phyloP scores from a whole-genome alignment of 2,329 filamentous ascomycete genomes.

The Clathrospora elynae region DNA sequence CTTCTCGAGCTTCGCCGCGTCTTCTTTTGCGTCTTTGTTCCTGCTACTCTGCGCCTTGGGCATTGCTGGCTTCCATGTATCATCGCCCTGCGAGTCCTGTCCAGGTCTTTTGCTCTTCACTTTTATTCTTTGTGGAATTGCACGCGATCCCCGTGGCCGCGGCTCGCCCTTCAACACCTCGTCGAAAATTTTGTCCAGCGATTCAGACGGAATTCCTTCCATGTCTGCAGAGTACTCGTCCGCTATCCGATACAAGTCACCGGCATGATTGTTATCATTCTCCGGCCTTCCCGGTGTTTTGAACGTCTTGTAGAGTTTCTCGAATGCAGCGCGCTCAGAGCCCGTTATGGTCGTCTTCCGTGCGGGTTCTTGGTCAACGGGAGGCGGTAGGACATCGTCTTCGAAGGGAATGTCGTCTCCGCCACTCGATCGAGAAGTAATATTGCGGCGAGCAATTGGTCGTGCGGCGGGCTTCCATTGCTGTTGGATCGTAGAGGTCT shows the following conservation, averaged over 20 bases:
- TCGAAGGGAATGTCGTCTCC: conserved; percentile 23
- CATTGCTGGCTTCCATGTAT: neutral
- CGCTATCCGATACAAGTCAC: conserved; percentile 36
- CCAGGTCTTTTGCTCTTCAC: neutral
- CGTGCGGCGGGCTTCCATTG: conserved; percentile 36
- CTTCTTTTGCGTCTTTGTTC: conserved; percentile 6
- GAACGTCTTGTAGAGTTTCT: conserved; percentile 41
- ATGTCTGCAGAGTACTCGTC: conserved; percentile 43
- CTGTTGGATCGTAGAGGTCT: conserved; percentile 68
- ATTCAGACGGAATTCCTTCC: conserved; percentile 22
- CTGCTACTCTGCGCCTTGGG: conserved; percentile 16
- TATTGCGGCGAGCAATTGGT: conserved; percentile 27
- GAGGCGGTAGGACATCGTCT: conserved; percentile 40
- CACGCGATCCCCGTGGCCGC: conserved; percentile 3
- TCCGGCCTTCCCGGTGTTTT: conserved; percentile 27
- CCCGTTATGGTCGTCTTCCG: conserved; percentile 45
- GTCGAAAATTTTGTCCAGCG: conserved; percentile 43
- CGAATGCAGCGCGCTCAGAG: conserved; percentile 44
- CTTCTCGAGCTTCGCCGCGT: conserved; percentile 20
- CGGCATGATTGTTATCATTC: conserved; percentile 17
- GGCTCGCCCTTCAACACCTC: conserved; percentile 27
- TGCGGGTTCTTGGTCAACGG: conserved; percentile 21
- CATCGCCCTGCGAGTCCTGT: neutral
- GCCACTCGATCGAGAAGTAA: conserved; percentile 24
- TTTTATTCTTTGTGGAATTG: conserved; percentile 11